Conservation (phyloP, 495 filamentous ascomycete genomes). For the Aspergillus carlsbadensis region DNA sequence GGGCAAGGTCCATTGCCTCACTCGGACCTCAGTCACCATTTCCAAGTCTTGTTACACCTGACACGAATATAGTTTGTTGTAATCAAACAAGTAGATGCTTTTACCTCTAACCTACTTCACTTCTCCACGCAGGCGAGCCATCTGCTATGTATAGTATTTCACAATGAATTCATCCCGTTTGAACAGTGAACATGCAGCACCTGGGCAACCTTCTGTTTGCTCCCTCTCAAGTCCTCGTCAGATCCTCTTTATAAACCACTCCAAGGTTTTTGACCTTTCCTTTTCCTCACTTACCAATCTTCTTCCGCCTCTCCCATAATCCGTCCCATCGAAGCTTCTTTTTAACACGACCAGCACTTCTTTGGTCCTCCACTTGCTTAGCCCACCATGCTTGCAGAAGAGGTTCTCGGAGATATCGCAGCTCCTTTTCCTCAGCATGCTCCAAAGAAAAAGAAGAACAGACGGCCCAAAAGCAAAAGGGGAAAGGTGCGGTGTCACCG, state of each 20-base stretch:
- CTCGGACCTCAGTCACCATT: no score
- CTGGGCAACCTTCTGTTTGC: not conserved
- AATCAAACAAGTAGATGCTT: no score
- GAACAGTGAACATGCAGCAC: not conserved
- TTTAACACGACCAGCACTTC: no score
- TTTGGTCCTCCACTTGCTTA: not conserved
- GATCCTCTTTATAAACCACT: not conserved
- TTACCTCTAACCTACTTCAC: no score
- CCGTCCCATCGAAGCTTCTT: no score
- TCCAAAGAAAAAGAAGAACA: conserved; percentile 34
- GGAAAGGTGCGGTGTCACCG: conserved; percentile 30
- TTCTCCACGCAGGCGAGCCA: not conserved
- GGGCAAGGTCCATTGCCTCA: no score
- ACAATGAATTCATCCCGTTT: not conserved
- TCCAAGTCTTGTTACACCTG: no score
- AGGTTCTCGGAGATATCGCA: not conserved
- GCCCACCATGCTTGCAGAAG: not conserved
- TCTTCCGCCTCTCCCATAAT: not conserved
- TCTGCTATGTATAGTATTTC: not conserved
- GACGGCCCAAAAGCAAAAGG: conserved; percentile 45
- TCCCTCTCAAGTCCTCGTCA: not conserved
- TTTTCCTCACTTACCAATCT: not conserved
- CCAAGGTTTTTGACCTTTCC: no score
- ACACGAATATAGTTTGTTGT: no score
- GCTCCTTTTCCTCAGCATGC: not conserved